Conservation (phyloP, 176 grass and related monocot genomes). For the Cymbopogon citratus region DNA sequence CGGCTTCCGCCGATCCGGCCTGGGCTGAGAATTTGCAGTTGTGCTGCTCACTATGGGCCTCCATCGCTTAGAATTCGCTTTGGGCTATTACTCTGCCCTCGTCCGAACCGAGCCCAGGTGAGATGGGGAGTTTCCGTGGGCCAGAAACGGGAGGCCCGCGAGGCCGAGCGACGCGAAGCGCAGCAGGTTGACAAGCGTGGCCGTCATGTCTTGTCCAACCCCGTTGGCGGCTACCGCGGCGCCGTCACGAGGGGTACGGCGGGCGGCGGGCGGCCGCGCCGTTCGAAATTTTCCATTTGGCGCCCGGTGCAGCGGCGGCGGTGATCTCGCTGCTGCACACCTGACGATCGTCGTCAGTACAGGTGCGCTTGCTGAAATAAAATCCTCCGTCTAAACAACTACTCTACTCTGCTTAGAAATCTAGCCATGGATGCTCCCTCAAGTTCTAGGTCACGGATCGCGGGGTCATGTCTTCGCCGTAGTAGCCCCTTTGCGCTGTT, state of each 20-base stretch:
- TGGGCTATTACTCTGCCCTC: background rate
- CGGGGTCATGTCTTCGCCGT: background rate
- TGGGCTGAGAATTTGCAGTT: background rate
- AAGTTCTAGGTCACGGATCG: background rate
- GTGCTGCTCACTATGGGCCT: background rate
- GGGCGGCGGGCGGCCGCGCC: too few relatives aligned
- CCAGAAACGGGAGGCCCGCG: background rate
- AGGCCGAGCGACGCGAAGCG: background rate
- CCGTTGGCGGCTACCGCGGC: background rate
- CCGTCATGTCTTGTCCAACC: background rate
- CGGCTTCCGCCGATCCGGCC: background rate
- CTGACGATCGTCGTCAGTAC: background rate
- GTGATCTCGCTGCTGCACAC: background rate
- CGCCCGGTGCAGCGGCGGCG: background rate
- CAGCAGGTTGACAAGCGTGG: too few relatives aligned
- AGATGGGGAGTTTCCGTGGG: background rate
- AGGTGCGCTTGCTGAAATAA: background rate
- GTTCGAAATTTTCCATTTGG: background rate
- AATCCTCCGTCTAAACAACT: background rate
- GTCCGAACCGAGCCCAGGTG: background rate
- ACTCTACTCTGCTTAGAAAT: background rate
- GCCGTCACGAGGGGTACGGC: background rate
- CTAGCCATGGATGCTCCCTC: background rate
- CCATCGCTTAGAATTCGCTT: background rate
- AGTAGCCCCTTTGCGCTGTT: background rate